Evolutionary conservation across 1,284 basidiomycete genomes (phyloP), one percentile per base, ranked within the genome.

Genomic region (Ceratobasidium sp.): DNA sequence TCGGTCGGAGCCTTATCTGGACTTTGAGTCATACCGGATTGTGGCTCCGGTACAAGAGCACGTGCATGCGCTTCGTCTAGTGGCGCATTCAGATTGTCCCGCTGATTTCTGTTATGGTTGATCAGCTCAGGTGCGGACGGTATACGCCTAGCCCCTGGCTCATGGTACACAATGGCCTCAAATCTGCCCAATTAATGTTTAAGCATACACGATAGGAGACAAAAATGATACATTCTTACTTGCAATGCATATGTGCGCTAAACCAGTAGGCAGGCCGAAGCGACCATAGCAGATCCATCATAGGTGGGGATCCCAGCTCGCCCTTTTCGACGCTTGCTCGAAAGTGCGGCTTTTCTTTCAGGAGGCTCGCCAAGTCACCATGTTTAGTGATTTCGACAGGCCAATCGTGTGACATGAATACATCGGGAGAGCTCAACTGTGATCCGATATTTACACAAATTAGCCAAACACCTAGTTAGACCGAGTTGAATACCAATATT

Each of bases 351-450:
- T 98, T 99, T 58, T 87, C 86, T 9, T 87, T 85, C 23, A 98
- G 82, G 1, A 99, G 85, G n/a, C 78, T 83, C 2, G 80, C 78
- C 1, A 89, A 82, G 79, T 98, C 87, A 8, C 97, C 96, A 77
- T 94, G 85, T 21, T 89, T 88, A 73, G 92, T 94, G 75, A 99
- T 96, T 0, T 87, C 87, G 59, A 89, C 88, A 0, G 98, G 98
- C 98, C 97, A 99, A 82, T 99, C 97, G 80, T 99, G 98, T 0
- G 95, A 98, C 23, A 99, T 84, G 81, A 98, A 93, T 38, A 98
- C 87, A 49, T 90, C 84, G 0, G 89, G 54, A 80, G 72, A 83
- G 4, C 89, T 84, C 26, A 92, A 84, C 89, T 93, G 73, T n/a
- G 35, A 38, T 28, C 26, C n/a, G 11, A 64, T 18, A 52, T 11